Base-by-base conservation (phyloP, 2,329 filamentous ascomycete genomes). In the Cladosporium halotolerans region DNA sequence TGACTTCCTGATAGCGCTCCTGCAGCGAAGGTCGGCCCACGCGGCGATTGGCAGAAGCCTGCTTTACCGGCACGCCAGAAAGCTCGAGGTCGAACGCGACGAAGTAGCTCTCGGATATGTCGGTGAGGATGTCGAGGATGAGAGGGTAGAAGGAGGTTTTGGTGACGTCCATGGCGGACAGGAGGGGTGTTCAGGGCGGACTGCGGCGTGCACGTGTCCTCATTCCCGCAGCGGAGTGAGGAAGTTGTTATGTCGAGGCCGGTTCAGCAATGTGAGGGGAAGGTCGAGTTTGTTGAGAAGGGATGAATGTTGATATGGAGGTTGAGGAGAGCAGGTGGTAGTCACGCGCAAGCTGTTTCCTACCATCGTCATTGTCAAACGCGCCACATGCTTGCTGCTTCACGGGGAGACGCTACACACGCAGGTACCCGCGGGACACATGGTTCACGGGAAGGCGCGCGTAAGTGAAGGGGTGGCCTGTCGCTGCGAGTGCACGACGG, bases 81-180 rank as follows among this genome's bases (percentile, higher is more conserved):
- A 86, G 77, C 66, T 87, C 84, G 10, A 86, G 72, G 62, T 87
- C 84, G 54, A 87, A 73, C 3, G 82, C 73, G 10, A 87, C 78
- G 60, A 85, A 86, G 55, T 76, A 74, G 33, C 81, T 78, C 52
- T 78, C 72, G 23, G 79, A 76, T 53, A 87, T 76, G 53, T 79
- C 73, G 55, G 77, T 72, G 16, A 86, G 68, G 34, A 86, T 76
- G 38, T 73, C 73, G 3, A 83, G 73, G 6, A 85, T 69, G 28
- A 76, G 69, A 31, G 71, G 66, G 28, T 71, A 68, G 63, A 81
- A 83, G 45, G 75, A 72, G 54, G 64, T 61, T 18, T 69, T 69
- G 58, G 78, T 74, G 59, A 85, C 69, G 51, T 85, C 81, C 82
- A 85, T 85, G 44, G 34, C 18, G 52, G 19, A 16, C 13, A 14